phyloP scores from a whole-genome alignment of 257 asterid species.

The Gentiana straminea region DNA sequence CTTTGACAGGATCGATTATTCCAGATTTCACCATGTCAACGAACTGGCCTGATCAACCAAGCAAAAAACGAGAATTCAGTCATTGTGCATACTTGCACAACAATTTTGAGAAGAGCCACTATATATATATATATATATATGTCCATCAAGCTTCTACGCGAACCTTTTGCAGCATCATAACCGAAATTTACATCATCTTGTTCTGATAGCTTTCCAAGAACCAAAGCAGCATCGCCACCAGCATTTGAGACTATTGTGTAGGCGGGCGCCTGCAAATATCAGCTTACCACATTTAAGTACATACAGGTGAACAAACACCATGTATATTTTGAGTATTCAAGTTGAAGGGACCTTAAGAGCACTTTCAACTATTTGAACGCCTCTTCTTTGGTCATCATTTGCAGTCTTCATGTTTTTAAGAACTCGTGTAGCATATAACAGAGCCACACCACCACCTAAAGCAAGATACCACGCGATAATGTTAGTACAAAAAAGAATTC shows the following conservation, averaged over 20 bases:
- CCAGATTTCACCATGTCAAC: slow-evolving; percentile 80
- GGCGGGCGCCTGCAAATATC: slow-evolving; percentile 55
- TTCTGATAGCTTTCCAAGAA: slow-evolving; percentile 67
- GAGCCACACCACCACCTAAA: slow-evolving; percentile 91
- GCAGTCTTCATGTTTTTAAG: slow-evolving; percentile 49
- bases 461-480: slow-evolving; percentile 5
- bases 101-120: not conserved
- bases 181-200: slow-evolving; percentile 68
- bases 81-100: not conserved
- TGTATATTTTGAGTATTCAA: slow-evolving; percentile 2
- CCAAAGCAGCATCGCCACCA: slow-evolving; percentile 58
- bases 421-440: slow-evolving; percentile 61
- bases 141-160: slow-evolving; percentile 7
- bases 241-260: slow-evolving; percentile 77
- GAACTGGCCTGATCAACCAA: slow-evolving; percentile 38
- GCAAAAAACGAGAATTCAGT: not conserved
- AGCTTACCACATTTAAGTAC: slow-evolving; percentile 11
- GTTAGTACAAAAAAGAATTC: not conserved
- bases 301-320: slow-evolving; percentile 1
- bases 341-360: slow-evolving; percentile 63
- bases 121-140: not conserved
- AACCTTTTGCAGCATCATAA: slow-evolving; percentile 87
- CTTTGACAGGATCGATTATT: slow-evolving; percentile 72
- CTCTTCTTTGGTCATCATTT: slow-evolving; percentile 70
- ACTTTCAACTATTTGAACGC: slow-evolving; percentile 63